Evolutionary conservation across 83 land plant genomes (phyloP).

Genomic region (Diphasiastrum complanatum): DNA sequence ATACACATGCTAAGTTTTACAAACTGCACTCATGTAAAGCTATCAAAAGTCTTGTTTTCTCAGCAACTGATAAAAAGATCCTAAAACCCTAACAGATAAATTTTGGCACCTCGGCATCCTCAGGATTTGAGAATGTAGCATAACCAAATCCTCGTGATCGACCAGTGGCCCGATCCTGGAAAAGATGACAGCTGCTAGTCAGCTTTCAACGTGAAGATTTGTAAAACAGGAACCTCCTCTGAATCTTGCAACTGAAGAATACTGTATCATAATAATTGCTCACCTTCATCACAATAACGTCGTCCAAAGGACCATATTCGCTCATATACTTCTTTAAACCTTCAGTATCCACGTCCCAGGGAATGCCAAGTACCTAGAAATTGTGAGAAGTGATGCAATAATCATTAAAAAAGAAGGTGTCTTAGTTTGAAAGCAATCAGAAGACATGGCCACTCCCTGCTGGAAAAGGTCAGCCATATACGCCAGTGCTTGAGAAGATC

Average conservation of each 20-base stretch:
- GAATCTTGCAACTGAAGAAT: background rate
- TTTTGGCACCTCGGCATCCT: slow-evolving; percentile 66
- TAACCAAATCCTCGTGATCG: slow-evolving; percentile 95
- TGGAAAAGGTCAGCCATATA: slow-evolving; percentile 2
- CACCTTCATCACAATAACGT: slow-evolving; percentile 95
- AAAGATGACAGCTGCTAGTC: background rate
- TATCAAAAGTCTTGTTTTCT: background rate
- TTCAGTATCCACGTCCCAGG: slow-evolving; percentile 94
- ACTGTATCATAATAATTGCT: slow-evolving; percentile 11
- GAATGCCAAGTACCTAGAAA: slow-evolving; percentile 88
- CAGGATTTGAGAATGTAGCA: slow-evolving; percentile 63
- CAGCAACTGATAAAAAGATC: background rate
- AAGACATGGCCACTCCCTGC: background rate
- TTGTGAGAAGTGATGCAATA: background rate
- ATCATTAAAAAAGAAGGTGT: background rate
- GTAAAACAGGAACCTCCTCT: background rate
- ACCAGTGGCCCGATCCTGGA: slow-evolving; percentile 72
- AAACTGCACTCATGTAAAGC: background rate
- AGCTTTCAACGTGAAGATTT: background rate
- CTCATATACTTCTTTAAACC: slow-evolving; percentile 87
- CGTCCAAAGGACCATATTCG: slow-evolving; percentile 84
- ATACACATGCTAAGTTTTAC: background rate
- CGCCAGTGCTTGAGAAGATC: background rate
- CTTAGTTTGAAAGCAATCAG: slow-evolving; percentile 15
- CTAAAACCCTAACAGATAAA: background rate